Evolutionary conservation across 2,329 filamentous ascomycete species (phyloP), one percentile per base, ranked within the genome.

Genomic region (Epichloe scottii): DNA sequence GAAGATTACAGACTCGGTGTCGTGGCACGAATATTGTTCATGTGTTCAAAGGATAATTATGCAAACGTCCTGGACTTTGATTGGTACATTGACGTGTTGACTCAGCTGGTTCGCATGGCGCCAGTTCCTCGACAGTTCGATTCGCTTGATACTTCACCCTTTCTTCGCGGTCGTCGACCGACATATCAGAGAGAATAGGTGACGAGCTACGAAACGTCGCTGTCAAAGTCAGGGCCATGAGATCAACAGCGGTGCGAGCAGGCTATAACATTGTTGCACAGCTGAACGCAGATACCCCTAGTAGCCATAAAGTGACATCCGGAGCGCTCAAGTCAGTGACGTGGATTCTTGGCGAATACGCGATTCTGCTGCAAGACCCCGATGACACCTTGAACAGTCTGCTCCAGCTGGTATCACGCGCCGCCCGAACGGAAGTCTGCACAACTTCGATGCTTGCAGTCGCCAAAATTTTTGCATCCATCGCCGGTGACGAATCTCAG

Each of bases 81-180:
- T 58, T 98, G 93, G 93, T 97, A 97, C 65, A 85, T 97, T 57
- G 87, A 93, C 57, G 81, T 95, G 30, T 71, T 98, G 33, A 85
- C 88, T 5, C 89, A 95, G 63, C 77, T 98, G 14, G 81, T 96
- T 40, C 82, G 84, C 62, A 76, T 87, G 68, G 73, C 84, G 19
- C 85, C 72, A 0, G 59, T 71, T n/a, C 69, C 75, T 45, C 68
- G 71, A 39, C 61, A 62, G 7, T 59, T 61, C 7, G 70, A 73
- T 6, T 62, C 62, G 5, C 71, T 72, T 40, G 53, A 63, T 7
- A 63, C 67, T 10, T 57, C 62, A 2, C 63, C 10, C 55, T 61
- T 14, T 59, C 60, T 12, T 59, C 60, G 23, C 57, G 49, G 7
- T 52, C 46, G 10, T 46, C 57, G 8, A 45, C 68, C 19, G 75